Percentiles rank a stretch among this genome's conserved stretches.
Conservation (phyloP, 805 yeast genomes). For the Saccharomyces cerevisiae region DNA sequence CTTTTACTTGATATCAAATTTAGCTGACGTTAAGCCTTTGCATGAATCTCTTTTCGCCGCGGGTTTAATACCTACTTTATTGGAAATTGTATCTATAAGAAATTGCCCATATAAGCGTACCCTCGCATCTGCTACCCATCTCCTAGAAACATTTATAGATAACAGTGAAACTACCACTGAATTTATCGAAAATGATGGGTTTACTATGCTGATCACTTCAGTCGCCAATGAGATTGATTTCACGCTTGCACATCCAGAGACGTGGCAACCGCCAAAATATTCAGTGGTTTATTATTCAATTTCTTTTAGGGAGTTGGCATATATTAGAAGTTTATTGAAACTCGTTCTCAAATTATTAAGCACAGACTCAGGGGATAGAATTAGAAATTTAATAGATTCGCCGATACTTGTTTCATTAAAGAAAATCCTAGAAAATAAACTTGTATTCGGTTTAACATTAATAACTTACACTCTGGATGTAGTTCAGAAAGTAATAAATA, state of each 20-base stretch:
- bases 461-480: conserved; percentile 54
- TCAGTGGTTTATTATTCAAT: conserved; percentile 44
- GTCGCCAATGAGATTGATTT: conserved; percentile 56
- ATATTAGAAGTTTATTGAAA: conserved; percentile 52
- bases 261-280: conserved; percentile 48
- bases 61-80: conserved; percentile 60
- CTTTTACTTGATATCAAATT: conserved; percentile 55
- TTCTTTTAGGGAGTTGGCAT: conserved; percentile 51
- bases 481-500: conserved; percentile 65
- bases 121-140: conserved; percentile 54
- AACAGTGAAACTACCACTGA: conserved; percentile 47
- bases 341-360: conserved; percentile 56
- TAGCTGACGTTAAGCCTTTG: conserved; percentile 49
- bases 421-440: conserved; percentile 46
- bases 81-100: conserved; percentile 49
- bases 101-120: conserved; percentile 47
- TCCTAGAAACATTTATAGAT: conserved; percentile 41
- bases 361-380: conserved; percentile 74
- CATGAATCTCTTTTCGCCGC: conserved; percentile 58
- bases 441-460: conserved; percentile 58
- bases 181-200: conserved; percentile 62
- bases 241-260: conserved; percentile 51
- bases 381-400: conserved; percentile 80
- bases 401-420: conserved; percentile 58
- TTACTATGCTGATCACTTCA: conserved; percentile 49